Base-by-base conservation (phyloP, 176 grass and related monocot species). In the Hordeum vulgare region DNA sequence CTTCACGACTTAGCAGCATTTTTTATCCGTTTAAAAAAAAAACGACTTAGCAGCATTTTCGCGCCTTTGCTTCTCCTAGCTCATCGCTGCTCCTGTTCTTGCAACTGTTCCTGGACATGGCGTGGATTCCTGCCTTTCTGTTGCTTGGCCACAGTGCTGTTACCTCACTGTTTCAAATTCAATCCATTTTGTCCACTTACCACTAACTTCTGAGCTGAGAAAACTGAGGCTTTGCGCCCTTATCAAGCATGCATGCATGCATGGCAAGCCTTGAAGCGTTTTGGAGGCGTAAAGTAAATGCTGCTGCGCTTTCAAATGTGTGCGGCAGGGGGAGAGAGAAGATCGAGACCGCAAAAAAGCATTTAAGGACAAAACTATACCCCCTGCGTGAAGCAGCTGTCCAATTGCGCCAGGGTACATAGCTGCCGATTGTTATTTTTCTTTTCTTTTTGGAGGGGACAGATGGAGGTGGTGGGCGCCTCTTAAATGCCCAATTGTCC, bases 291-390 rank as follows among this genome's bases (percentile, higher is more conserved):
- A 18, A 51, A 18, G 76, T 85, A 75, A 85, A 76, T 81, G 82
- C 77, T 36, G 71, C 61, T 44, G 75, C 49, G 20, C 58, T 57
- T 57, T 67, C 70, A 66, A 61, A 79, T 78, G 64, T 11, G 54
- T 35, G n/a, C 42, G 25, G 15, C 20, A 8, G 69, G 12, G 21
- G 3, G 45, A 33, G 13, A 25, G 39, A 6, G 40, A 9, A 56
- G 53, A 56, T 18, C 17, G 51, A 51, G 53, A 64, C 41, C 71
- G 53, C 41, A 31, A 60, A 57, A 45, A 71, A 28, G 24, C 72
- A 82, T 89, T 89, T 77, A 89, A 86, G 83, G 79, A 78, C 78
- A 89, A 89, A 89, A 89, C 51, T 85, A 85, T 77, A 85, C 88
- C 88, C 82, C 44, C 41, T 82, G 57, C 81, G 5, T 57, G 63